Evolutionary conservation across 495 filamentous ascomycete species (phyloP).

Genomic region (Neohortaea acidophila): DNA sequence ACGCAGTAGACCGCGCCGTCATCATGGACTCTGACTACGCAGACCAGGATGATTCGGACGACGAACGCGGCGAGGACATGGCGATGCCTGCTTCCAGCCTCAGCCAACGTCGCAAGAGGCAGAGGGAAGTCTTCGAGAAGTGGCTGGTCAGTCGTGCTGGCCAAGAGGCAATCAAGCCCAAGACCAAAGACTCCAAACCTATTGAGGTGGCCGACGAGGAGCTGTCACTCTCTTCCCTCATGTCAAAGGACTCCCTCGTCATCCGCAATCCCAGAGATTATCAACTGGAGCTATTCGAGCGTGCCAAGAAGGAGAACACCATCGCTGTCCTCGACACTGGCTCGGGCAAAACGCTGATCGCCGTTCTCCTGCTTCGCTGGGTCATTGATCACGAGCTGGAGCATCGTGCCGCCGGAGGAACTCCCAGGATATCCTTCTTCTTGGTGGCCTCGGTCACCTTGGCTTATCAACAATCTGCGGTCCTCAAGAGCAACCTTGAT

Average conservation of each 20-base stretch:
- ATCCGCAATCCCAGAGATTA: constrained; percentile 74
- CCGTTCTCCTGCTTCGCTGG: constrained; percentile 69
- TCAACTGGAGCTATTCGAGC: constrained; percentile 82
- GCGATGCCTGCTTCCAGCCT: too few species aligned
- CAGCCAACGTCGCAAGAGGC: constrained; percentile 12
- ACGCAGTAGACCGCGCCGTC: background rate
- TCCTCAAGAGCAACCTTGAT: constrained; percentile 71
- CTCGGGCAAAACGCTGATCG: constrained; percentile 94
- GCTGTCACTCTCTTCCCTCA: constrained; percentile 29
- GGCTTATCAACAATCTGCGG: constrained; percentile 78
- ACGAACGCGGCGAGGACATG: too few species aligned
- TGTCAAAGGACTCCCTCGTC: constrained; percentile 33
- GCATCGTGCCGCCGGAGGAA: constrained; percentile 43
- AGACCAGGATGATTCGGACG: constrained; percentile 5
- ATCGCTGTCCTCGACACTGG: constrained; percentile 96
- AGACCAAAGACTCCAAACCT: constrained; percentile 1
- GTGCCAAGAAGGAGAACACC: constrained; percentile 70
- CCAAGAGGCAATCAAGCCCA: constrained; percentile 8
- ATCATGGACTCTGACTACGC: constrained; percentile 4
- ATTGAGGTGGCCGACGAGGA: constrained; percentile 24
- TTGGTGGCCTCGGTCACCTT: constrained; percentile 81
- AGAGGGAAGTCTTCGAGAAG: constrained; percentile 24
- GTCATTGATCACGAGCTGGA: constrained; percentile 66
- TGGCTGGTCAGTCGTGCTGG: constrained; percentile 31
- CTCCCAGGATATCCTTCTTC: constrained; percentile 65